Evolutionary conservation across 305 asterid species (phyloP), one percentile per base, ranked within the genome.

Genomic region (Nicotiana rustica): DNA sequence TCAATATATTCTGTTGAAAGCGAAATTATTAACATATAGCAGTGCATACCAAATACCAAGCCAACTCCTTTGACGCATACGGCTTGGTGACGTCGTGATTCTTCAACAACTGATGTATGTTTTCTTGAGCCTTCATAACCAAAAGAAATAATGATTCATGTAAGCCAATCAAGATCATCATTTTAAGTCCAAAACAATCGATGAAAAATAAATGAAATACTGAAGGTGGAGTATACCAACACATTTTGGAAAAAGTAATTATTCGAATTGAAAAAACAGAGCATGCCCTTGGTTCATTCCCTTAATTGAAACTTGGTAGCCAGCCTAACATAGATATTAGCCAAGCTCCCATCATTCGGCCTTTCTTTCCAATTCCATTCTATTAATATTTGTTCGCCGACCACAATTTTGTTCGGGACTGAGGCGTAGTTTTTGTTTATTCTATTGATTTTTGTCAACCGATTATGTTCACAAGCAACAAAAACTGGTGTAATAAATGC

Each of bases 71-170:
- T 7, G 84, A 85, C 25, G 91, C 93, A 82, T 84, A 78, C 62
- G 90, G 89, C 71, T 84, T 85, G 18, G 93, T 83, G 75, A 85
- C 2, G 75, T 86, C 84, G 21, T 86, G 82, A 80, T 67, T 65
- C 55, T 86, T 83, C 59, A 90, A 78, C 62, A 73, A 62, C 70
- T 80, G 80, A 81, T 80, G 82, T 64, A 88, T 67, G 64, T 80
- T 71, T 49, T 84, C 88, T 84, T 84, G 88, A 77, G 86, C 82
- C 93, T 90, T 86, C 84, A 81, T 41, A 75, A 83, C 25, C 47
- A 25, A 69, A 78, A 81, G 49, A 10, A 73, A 79, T 17, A 78
- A 15, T n/a, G 14, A 29, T 5, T 52, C 21, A 81, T 80, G 57
- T 21, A 47, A 71, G 62, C 38, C 8, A 0, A 44, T 21, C 14